Conservation (phyloP, 441 rosid species). For the Arabidopsis hybrid region DNA sequence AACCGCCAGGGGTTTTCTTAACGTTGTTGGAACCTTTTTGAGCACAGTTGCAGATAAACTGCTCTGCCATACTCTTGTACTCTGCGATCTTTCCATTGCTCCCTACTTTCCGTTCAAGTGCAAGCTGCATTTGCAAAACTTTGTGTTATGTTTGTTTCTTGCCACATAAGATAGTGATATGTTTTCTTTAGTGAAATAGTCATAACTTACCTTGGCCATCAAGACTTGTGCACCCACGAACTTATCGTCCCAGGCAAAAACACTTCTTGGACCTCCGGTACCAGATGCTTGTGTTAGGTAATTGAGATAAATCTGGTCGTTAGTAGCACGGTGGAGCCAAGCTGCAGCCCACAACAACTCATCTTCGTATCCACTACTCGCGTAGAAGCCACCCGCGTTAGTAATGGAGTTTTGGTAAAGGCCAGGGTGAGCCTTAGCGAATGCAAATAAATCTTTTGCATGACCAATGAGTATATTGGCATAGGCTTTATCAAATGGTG, state of each 20-base stretch:
- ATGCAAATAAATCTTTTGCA: slow-evolving; percentile 50
- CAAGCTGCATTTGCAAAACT: slow-evolving; percentile 44
- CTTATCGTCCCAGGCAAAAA: slow-evolving; percentile 76
- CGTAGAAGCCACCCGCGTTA: slow-evolving; percentile 43
- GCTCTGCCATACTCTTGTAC: slow-evolving; percentile 53
- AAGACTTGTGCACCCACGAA: slow-evolving; percentile 65
- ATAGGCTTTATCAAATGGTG: slow-evolving; percentile 6
- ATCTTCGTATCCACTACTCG: slow-evolving; percentile 61
- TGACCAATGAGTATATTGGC: slow-evolving; percentile 45
- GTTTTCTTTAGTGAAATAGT: neutral
- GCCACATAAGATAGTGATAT: neutral
- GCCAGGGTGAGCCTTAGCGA: slow-evolving; percentile 49
- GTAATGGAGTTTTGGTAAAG: slow-evolving; percentile 47
- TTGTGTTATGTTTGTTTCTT: slow-evolving; percentile 23
- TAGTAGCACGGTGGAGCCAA: slow-evolving; percentile 70
- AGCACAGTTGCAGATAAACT: slow-evolving; percentile 56
- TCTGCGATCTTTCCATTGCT: slow-evolving; percentile 33
- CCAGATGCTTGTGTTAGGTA: slow-evolving; percentile 41
- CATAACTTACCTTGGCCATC: slow-evolving; percentile 53
- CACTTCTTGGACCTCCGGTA: slow-evolving; percentile 54
- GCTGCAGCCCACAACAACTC: slow-evolving; percentile 78
- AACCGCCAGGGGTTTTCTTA: slow-evolving; percentile 60
- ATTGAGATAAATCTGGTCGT: slow-evolving; percentile 48
- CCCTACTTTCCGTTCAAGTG: slow-evolving; percentile 43
- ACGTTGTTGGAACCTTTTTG: slow-evolving; percentile 53